A percentile compares a stretch with the other conserved stretches of the same genome.
These are phyloP conservation scores for Plectosphaerella cucumerina DNA, from an alignment of 2,329 filamentous ascomycete species.

Conservation along the genomic window DNA sequence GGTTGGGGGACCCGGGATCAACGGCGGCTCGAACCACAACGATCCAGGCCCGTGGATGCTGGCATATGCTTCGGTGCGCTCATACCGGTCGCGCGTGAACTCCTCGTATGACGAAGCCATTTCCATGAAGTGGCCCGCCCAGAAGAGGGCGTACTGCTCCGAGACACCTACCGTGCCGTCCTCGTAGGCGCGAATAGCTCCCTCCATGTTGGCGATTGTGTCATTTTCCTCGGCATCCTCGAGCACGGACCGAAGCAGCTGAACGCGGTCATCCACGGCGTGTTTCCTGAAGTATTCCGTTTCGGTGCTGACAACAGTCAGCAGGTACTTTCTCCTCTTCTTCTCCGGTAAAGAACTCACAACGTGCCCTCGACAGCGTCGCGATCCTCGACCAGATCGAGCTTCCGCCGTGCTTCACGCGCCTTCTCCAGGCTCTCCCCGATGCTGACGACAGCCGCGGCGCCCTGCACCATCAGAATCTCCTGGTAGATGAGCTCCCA, in stretches of 20 bases:
- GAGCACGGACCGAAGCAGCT: constrained; percentile 24
- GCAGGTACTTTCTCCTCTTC: constrained; percentile 22
- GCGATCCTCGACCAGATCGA: constrained; percentile 17
- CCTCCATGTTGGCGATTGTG: constrained; percentile 35
- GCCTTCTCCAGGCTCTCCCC: constrained; percentile 15
- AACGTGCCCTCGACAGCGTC: background rate
- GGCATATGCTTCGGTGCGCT: constrained; percentile 33
- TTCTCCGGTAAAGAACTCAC: constrained; percentile 11
- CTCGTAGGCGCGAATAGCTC: constrained; percentile 36
- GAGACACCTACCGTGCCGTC: constrained; percentile 34
- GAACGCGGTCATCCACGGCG: constrained; percentile 26
- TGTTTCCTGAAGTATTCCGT: constrained; percentile 19
- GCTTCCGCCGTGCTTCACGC: constrained; percentile 15
- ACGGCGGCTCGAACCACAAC: constrained; percentile 42
- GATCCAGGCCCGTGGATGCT: constrained; percentile 32
- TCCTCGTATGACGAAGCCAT: constrained; percentile 29
- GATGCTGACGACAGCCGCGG: constrained; percentile 14
- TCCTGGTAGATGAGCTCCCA: constrained; percentile 25
- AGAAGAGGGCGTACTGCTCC: constrained; percentile 35
- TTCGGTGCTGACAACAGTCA: constrained; percentile 6
- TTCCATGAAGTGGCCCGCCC: constrained; percentile 36
- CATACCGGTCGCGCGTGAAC: constrained; percentile 31
- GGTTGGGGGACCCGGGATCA: constrained; percentile 15
- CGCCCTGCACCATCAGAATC: constrained; percentile 14
- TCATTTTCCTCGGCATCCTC: constrained; percentile 24